Evolutionary conservation across 768 basidiomycete species (phyloP), one percentile per base, ranked within the genome.

Genomic region (Lactarius deliciosus): DNA sequence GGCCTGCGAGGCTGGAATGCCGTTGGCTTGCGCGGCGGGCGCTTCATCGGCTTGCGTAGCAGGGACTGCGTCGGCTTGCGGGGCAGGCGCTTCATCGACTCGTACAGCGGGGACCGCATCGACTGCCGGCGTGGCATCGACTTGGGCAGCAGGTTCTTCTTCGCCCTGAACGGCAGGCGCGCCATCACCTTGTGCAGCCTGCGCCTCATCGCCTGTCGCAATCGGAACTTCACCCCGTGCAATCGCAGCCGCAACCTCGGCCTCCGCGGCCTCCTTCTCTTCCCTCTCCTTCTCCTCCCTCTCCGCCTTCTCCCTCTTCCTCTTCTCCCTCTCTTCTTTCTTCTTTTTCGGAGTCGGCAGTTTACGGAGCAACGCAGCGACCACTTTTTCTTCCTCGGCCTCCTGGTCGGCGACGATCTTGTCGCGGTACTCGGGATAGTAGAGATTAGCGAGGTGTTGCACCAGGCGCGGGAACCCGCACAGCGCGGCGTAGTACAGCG

Each of bases 401-500:
- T 50, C 47, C 47, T 50, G 47, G 2, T 50, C 22, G 22, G 13
- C 10, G 47, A 50, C 47, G 47, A 50, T 25, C 11, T 25, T 25
- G 47, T 50, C 47, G 47, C 47, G 47, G 47, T 50, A 50, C 13
- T 50, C 47, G 5, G 47, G 22, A 22, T 50, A 50, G 47, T 50
- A 50, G 22, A 50, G 47, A 13, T 22, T 50, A 5, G 47, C 62
- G 36, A 68, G 62, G 43, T 64, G 63, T 20, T 45, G 18, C 25
- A 68, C 57, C 15, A 68, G 34, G 25, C 16, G 34, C 2, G 61
- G 66, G 63, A 68, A 30, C 32, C 62, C 66, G 28, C 57, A 56
- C 22, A 59, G 15, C 22, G 63, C 60, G 28, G 66, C 62, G 50
- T 64, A 68, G 25, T 68, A 68, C 28, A 68, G n/a, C 34, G 57